Conservation (phyloP, 1,284 basidiomycete species). For the Laetiporus sulphureus region DNA sequence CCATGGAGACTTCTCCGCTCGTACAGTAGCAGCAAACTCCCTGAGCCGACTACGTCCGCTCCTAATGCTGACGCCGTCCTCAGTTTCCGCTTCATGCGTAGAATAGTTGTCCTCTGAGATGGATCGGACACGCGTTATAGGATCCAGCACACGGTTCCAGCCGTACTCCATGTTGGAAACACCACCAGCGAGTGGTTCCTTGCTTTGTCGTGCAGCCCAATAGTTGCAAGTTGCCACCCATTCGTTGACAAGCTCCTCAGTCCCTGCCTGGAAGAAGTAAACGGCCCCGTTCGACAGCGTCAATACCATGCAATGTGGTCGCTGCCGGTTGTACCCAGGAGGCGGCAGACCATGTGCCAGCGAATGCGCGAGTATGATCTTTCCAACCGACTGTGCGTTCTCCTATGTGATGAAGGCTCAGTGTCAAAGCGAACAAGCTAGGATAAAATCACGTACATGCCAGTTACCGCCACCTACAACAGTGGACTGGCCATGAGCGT, state of each 20-base stretch:
- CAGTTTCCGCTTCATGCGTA: constrained; percentile 41
- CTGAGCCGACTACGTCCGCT: constrained; percentile 63
- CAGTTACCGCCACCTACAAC: constrained; percentile 94
- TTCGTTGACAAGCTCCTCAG: constrained; percentile 94
- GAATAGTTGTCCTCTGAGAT: constrained; percentile 49
- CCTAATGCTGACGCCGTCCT: constrained; percentile 61
- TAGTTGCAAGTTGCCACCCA: constrained; percentile 99
- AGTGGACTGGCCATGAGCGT: constrained; percentile 46
- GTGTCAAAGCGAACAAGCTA: neutral
- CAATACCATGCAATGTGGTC: constrained; percentile 94
- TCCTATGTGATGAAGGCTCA: constrained; percentile 38
- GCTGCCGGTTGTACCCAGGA: constrained; percentile 84
- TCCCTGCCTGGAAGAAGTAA: constrained; percentile 97
- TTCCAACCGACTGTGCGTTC: constrained; percentile 81
- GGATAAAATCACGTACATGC: constrained; percentile 58
- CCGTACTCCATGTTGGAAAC: constrained; percentile 99
- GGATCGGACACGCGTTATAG: constrained; percentile 44
- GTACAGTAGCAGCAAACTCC: constrained; percentile 56
- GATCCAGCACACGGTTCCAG: constrained; percentile 77
- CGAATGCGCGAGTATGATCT: constrained; percentile 81
- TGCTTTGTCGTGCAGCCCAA: constrained; percentile 91
- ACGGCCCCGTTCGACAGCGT: constrained; percentile 84
- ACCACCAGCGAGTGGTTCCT: constrained; percentile 90
- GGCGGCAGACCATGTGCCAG: constrained; percentile 83
- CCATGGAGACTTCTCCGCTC: constrained; percentile 60